Evolutionary conservation across 805 yeast species (phyloP), one percentile per base, ranked within the genome.

Genomic region (Candida insectorum): DNA sequence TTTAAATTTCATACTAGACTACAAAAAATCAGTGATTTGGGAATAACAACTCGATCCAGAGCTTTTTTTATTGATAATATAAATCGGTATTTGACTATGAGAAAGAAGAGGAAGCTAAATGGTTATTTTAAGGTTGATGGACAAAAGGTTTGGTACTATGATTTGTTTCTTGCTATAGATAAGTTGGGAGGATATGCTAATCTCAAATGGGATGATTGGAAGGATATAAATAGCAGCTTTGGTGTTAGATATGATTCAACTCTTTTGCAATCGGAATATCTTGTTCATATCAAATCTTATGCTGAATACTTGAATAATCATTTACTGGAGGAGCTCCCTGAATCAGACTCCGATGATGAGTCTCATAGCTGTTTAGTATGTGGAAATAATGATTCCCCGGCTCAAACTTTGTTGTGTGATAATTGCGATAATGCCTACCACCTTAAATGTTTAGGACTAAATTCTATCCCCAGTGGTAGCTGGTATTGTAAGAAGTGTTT

Each of bases 401-500:
- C 61, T 2, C 56, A 62, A 19, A 74, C 77, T 3, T 54, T 81
- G 15, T 49, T 76, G 5, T 89, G 96, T 54, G 85, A 80, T 45
- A 82, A 82, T 24, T 89, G 96, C 51, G 77, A 81, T 38, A 71
- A 69, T 32, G 71, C 75, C 1, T 86, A 63, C 55, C 96, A 89
- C 54, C 65, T 69, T 58, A 58, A 62, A 24, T 87, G 95, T 51
- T 60, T 87, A n/a, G 58, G 57, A 10, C 44, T 82, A 16, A 50
- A 56, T 1, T 47, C 48, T 2, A 60, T 80, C 2, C 88, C 89
- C 0, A 51, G 64, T 16, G 75, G 74, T 8, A 72, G 67, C 12
- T 89, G 96, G 95, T 81, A 71, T 50, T 89, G 97, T 55, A 82
- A 81, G 31, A 73, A 73, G 36, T 89, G 97, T 56, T 62, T 89